These are phyloP conservation scores for Dentipellis fragilis DNA, from an alignment of 768 basidiomycete species.

Conservation along the genomic window DNA sequence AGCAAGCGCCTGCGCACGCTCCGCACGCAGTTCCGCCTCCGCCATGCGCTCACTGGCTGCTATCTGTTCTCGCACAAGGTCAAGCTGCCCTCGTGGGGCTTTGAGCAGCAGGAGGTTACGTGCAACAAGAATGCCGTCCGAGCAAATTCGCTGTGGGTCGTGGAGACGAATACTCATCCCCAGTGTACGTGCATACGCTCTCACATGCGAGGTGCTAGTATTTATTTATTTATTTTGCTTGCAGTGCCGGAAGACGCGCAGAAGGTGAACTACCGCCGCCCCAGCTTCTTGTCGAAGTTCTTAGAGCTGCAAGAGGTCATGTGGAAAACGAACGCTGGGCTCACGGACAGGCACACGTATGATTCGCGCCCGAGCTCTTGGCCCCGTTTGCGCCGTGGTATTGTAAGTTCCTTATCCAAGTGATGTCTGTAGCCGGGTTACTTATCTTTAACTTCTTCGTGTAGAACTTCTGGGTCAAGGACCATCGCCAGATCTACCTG, in stretches of 20 bases:
- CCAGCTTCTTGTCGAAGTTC: conserved; percentile 87
- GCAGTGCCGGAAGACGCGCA: conserved; percentile 61
- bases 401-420: conserved; percentile 45
- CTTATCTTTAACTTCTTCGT: neutral
- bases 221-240: conserved; percentile 1
- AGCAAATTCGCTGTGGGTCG: conserved; percentile 86
- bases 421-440: neutral
- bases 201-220: no score
- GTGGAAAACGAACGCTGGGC: conserved; percentile 94
- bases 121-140: conserved; percentile 95
- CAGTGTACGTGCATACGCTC: conserved; percentile 39
- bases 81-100: conserved; percentile 96
- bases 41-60: conserved; percentile 83
- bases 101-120: conserved; percentile 97
- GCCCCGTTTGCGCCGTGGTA: conserved; percentile 88
- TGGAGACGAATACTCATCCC: conserved; percentile 79
- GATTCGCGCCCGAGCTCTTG: conserved; percentile 90
- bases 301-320: conserved; percentile 86
- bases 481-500: conserved; percentile 91
- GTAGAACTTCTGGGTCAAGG: conserved; percentile 98
- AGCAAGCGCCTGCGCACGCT: conserved; percentile 67
- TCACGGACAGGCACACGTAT: conserved; percentile 90
- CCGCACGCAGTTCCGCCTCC: conserved; percentile 70
- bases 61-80: conserved; percentile 98
- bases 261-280: conserved; percentile 86